Base-by-base conservation (phyloP, 2,329 filamentous ascomycete species). In the Fusarium protoensiforme region DNA sequence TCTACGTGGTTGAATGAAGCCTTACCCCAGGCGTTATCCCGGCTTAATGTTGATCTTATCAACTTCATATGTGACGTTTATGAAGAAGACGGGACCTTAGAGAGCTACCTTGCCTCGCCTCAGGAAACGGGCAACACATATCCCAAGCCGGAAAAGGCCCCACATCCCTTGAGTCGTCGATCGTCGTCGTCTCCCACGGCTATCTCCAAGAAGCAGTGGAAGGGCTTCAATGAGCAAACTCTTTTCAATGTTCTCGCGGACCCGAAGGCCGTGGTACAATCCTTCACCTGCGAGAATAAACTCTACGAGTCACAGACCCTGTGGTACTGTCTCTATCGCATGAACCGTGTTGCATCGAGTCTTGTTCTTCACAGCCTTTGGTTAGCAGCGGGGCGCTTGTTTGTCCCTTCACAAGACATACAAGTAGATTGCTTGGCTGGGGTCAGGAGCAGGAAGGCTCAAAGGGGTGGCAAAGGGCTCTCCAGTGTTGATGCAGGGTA, bases 331-430 rank as follows among this genome's bases (percentile, higher is more conserved):
- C 90, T 91, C 85, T 81, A 91, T 63, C 87, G 88, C 64, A 81
- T 92, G 79, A 90, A 87, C 7, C 84, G 89, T 57, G 85, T 87
- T 46, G 85, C 87, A 18, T 88, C 90, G 6, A 88, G 83, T 54
- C 78, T 92, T 22, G 89, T 92, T 3, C 87, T 92, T 60, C 88
- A 92, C 76, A 91, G 89, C 74, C 83, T 93, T 7, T 93, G 91
- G 91, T 84, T 89, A 71, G 89, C 89, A 7, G 85, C 90, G 2
- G 87, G 85, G 9, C 85, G 85, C 54, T 82, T 92, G 6, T 92
- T 92, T 73, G 82, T 84, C n/a, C 86, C 88, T 2, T 88, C 90
- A 2, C 83, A 83, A 64, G 73, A 82, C 7, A 74, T 88, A 1
- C 84, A 84, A 65, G 79, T 82, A 11, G 78, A 83, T 51, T 81